Evolutionary conservation across 1,139 yeast species (phyloP).

Genomic region (Geotrichum citri-aurantii): DNA sequence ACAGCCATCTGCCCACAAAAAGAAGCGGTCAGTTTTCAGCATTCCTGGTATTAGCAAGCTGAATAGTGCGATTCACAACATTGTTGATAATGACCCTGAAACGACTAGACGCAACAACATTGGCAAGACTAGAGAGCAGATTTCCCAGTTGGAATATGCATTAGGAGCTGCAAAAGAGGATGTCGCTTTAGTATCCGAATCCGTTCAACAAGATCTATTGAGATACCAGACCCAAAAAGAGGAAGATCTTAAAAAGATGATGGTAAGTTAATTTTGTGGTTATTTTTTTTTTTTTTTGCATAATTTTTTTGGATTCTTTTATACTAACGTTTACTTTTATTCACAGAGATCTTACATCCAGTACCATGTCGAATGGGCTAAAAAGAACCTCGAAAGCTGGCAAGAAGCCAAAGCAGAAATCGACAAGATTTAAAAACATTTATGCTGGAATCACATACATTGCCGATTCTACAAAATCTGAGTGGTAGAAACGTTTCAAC

Average conservation of each 20-base stretch:
- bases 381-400: slow-evolving; percentile 66
- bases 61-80: slow-evolving; percentile 59
- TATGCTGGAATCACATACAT: background rate
- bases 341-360: slow-evolving; percentile 45
- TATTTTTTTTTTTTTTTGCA: background rate
- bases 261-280: slow-evolving; percentile 26
- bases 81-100: slow-evolving; percentile 68
- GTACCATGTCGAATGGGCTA: slow-evolving; percentile 63
- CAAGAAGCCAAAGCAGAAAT: slow-evolving; percentile 49
- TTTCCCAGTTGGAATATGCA: slow-evolving; percentile 51
- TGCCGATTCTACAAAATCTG: too few relatives aligned
- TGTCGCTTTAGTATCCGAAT: slow-evolving; percentile 47
- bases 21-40: slow-evolving; percentile 37
- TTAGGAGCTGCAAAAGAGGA: slow-evolving; percentile 54
- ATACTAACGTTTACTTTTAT: background rate
- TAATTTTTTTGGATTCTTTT: too few relatives aligned
- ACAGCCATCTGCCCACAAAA: slow-evolving; percentile 21
- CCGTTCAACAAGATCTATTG: slow-evolving; percentile 46
- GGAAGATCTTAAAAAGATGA: slow-evolving; percentile 44
- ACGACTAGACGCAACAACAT: slow-evolving; percentile 56
- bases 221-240: slow-evolving; percentile 45
- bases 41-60: slow-evolving; percentile 48
- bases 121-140: slow-evolving; percentile 47
- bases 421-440: slow-evolving; percentile 35
- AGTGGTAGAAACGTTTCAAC: background rate